These are phyloP conservation scores for Candida broadrunensis DNA, from an alignment of 805 yeast genomes.

Conservation along the genomic window DNA sequence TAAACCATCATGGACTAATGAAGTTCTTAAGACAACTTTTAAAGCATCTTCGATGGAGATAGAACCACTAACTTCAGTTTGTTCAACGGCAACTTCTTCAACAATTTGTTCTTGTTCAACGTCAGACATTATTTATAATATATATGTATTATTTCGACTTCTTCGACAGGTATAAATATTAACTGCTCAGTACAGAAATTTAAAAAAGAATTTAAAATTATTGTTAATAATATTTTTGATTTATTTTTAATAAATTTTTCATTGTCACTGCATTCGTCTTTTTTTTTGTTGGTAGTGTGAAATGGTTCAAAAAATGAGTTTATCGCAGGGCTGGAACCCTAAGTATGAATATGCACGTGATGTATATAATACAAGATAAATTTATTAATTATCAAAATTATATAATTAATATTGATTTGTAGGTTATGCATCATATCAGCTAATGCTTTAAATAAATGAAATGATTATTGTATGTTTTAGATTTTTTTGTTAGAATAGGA, in stretches of 20 bases:
- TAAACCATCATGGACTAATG: slow-evolving; percentile 98
- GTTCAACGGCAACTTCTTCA: slow-evolving; percentile 82
- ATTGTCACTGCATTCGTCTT: no score
- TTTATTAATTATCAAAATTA: no score
- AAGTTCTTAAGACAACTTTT: slow-evolving; percentile 96
- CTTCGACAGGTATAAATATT: slow-evolving; percentile 56
- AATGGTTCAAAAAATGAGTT: neutral
- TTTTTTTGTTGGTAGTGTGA: neutral
- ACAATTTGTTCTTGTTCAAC: slow-evolving; percentile 83
- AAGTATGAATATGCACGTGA: neutral
- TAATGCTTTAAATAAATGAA: no score
- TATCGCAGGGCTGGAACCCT: neutral
- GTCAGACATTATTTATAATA: slow-evolving; percentile 96
- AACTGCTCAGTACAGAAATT: slow-evolving; percentile 56
- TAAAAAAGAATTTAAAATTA: slow-evolving; percentile 4
- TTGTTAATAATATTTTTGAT: no score
- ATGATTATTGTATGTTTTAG: no score
- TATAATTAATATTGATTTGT: no score
- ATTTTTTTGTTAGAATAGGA: no score
- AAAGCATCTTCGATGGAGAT: slow-evolving; percentile 98
- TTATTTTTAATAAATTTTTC: slow-evolving; percentile 7
- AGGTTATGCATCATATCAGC: no score
- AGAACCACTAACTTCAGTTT: slow-evolving; percentile 82
- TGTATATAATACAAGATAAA: no score
- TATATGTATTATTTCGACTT: slow-evolving; percentile 51